Conservation (phyloP, 306 rosid genomes). For the Cucurbita argyrosperma region DNA sequence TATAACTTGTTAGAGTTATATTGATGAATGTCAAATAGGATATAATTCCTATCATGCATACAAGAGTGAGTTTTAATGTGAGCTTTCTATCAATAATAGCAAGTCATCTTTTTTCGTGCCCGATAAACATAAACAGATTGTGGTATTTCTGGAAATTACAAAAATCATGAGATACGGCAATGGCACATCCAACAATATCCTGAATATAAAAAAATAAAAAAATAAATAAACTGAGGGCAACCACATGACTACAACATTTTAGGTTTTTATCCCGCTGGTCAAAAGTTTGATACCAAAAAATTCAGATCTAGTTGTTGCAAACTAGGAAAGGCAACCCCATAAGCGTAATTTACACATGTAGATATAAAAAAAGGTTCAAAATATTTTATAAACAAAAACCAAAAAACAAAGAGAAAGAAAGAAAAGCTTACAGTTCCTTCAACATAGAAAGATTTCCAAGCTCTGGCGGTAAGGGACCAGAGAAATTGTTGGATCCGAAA, state of each 20-base stretch:
- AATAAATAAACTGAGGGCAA: background rate
- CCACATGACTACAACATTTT: background rate
- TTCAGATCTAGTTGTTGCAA: background rate
- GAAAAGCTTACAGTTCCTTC: constrained; percentile 36
- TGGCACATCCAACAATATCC: background rate
- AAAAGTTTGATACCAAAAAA: background rate
- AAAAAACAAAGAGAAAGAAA: background rate
- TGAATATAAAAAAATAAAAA: background rate
- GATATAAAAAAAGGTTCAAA: background rate
- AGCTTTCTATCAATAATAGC: background rate
- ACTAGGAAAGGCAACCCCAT: background rate
- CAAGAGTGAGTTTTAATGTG: background rate
- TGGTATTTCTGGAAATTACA: background rate
- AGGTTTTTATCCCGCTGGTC: background rate
- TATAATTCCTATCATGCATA: background rate
- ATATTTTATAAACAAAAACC: too few relatives aligned
- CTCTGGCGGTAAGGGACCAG: constrained; percentile 62
- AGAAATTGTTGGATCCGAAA: constrained; percentile 45
- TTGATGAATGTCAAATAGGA: background rate
- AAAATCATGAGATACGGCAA: background rate
- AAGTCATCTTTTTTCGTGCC: background rate
- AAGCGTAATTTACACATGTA: background rate
- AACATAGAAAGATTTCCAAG: constrained; percentile 45
- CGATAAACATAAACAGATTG: background rate
- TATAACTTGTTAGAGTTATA: background rate